These are phyloP conservation scores for Nothopassalora personata DNA, from an alignment of 2,329 filamentous ascomycete species.

Conservation along the genomic window DNA sequence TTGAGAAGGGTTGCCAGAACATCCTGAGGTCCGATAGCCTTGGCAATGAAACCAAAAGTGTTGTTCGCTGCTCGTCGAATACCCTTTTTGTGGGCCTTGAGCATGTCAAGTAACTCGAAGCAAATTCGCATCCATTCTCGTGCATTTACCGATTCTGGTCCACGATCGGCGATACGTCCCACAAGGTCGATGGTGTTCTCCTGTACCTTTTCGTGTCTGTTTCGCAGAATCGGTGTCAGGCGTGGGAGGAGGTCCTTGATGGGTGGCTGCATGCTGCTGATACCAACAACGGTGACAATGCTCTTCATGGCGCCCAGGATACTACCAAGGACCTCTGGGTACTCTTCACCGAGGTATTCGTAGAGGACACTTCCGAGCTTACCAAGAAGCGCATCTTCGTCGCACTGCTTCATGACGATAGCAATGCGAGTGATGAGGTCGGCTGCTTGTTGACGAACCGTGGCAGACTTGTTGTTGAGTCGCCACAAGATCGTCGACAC, in stretches of 20 bases:
- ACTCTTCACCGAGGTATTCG: constrained; percentile 97
- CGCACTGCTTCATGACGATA: constrained; percentile 98
- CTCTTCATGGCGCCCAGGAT: constrained; percentile 91
- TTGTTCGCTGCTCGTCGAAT: constrained; percentile 98
- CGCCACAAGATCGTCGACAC: constrained; percentile 95
- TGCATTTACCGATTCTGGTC: constrained; percentile 92
- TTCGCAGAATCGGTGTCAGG: constrained; percentile 94
- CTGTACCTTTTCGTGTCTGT: constrained; percentile 97
- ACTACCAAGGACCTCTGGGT: constrained; percentile 93
- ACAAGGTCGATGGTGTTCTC: constrained; percentile 98
- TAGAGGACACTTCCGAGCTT: constrained; percentile 93
- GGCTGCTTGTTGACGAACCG: constrained; percentile 92
- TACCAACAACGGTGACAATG: constrained; percentile 96
- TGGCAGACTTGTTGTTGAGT: constrained; percentile 95
- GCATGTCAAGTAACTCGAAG: constrained; percentile 97
- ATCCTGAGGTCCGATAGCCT: constrained; percentile 96
- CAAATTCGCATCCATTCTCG: constrained; percentile 99
- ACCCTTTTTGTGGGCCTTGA: constrained; percentile 99
- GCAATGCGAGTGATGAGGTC: constrained; percentile 95
- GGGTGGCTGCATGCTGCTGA: constrained; percentile 95
- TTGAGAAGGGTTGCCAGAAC: constrained; percentile 92
- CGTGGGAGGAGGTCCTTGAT: constrained; percentile 94
- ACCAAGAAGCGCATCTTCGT: constrained; percentile 90
- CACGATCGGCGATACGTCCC: constrained; percentile 93
- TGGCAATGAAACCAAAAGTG: constrained; percentile 98